These are phyloP conservation scores for Wickerhamiella brachini DNA, from an alignment of 805 yeast species.

Conservation along the genomic window DNA sequence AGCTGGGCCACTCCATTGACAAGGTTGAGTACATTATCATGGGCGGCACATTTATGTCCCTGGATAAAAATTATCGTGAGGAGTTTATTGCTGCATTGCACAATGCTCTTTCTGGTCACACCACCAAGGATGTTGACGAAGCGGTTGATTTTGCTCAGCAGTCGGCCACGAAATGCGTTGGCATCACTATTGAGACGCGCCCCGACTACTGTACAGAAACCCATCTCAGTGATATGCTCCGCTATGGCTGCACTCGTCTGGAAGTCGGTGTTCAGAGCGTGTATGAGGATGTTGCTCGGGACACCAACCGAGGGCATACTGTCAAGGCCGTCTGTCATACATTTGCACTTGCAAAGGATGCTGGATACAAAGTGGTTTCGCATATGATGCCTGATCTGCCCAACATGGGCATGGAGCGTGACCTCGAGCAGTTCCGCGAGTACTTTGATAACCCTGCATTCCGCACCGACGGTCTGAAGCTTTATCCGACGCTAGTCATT, in stretches of 20 bases:
- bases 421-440: conserved; percentile 86
- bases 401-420: conserved; percentile 97
- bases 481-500: conserved; percentile 91
- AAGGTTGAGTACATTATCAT: conserved; percentile 94
- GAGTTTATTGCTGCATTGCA: conserved; percentile 78
- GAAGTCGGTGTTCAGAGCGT: conserved; percentile 97
- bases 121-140: conserved; percentile 77
- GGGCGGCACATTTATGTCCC: conserved; percentile 98
- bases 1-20: conserved; percentile 90
- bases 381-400: conserved; percentile 99
- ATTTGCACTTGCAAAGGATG: conserved; percentile 90
- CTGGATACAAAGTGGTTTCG: conserved; percentile 93
- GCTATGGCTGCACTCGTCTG: conserved; percentile 90
- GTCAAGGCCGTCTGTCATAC: conserved; percentile 94
- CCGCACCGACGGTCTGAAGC: conserved; percentile 90
- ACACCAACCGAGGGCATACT: conserved; percentile 95
- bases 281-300: conserved; percentile 96
- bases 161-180: conserved; percentile 92
- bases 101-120: conserved; percentile 87
- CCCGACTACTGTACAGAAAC: conserved; percentile 97
- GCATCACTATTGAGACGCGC: conserved; percentile 94
- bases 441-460: conserved; percentile 95
- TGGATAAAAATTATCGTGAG: conserved; percentile 82
- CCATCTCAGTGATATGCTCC: conserved; percentile 88
- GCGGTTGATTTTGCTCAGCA: conserved; percentile 86